Percentiles rank a stretch among this genome's conserved stretches.
Conservation (phyloP, 495 filamentous ascomycete genomes). For the Talaromyces ruber region DNA sequence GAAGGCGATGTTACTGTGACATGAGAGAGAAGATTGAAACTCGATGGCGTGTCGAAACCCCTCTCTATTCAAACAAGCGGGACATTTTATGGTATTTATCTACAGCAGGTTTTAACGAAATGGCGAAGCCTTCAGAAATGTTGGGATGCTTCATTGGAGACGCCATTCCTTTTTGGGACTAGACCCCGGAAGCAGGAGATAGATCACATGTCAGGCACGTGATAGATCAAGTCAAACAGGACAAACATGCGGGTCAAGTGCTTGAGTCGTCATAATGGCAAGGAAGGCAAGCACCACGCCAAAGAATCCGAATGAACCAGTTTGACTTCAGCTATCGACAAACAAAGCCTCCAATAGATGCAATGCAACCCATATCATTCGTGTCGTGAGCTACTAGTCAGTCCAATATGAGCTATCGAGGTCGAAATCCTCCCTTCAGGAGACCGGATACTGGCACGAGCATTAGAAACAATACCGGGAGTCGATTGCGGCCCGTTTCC, state of each 20-base stretch:
- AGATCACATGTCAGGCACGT: constrained; percentile 2
- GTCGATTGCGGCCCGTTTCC: constrained; percentile 61
- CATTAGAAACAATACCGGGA: constrained; percentile 11
- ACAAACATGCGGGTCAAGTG: constrained; percentile 1
- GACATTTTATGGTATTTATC: background rate
- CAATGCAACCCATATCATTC: background rate
- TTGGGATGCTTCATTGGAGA: background rate
- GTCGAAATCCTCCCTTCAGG: background rate
- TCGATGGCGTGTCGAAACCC: background rate
- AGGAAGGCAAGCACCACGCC: background rate
- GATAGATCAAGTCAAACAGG: background rate
- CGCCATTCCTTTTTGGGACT: background rate
- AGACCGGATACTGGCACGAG: background rate
- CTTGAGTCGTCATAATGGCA: background rate
- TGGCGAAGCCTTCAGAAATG: background rate
- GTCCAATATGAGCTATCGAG: background rate
- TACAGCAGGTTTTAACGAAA: background rate
- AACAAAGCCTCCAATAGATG: background rate
- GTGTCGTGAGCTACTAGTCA: background rate
- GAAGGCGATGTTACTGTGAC: background rate
- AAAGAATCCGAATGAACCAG: background rate
- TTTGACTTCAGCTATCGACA: background rate
- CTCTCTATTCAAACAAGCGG: background rate
- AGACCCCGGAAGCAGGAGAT: background rate
- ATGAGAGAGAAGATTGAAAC: background rate